Percentiles rank a stretch among this genome's conserved stretches.
Evolutionary conservation across 257 asterid genomes (phyloP).

Genomic region (Datura wrightii): DNA sequence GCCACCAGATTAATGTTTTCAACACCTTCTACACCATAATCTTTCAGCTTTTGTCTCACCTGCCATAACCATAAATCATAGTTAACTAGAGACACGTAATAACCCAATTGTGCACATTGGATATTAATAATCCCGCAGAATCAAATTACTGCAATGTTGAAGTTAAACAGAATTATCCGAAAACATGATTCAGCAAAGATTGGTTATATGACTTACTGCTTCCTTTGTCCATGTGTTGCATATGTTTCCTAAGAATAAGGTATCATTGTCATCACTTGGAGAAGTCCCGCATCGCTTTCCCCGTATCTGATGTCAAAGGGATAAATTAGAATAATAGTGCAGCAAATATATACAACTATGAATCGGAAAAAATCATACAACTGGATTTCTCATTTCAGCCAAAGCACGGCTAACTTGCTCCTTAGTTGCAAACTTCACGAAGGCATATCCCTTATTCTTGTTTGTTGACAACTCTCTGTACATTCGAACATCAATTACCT

Average conservation of each 20-base stretch:
- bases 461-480: conserved; percentile 57
- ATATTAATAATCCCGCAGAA: not conserved
- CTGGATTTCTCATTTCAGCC: conserved; percentile 73
- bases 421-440: conserved; percentile 64
- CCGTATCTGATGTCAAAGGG: conserved; percentile 49
- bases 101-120: not conserved
- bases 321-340: not conserved
- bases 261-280: conserved; percentile 65
- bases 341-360: not conserved
- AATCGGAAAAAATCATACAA: conserved; percentile 47
- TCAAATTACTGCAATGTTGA: conserved; percentile 13
- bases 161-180: not conserved
- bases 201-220: conserved; percentile 44
- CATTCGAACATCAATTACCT: conserved; percentile 63
- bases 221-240: conserved; percentile 76
- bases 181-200: conserved; percentile 13
- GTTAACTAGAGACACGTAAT: conserved; percentile 26
- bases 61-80: conserved; percentile 35
- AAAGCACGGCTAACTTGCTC: conserved; percentile 63
- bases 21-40: conserved; percentile 60
- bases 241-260: conserved; percentile 68
- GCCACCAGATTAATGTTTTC: conserved; percentile 59
- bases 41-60: conserved; percentile 61
- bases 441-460: conserved; percentile 73
- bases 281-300: conserved; percentile 71